phyloP scores from a whole-genome alignment of 2,329 filamentous ascomycete genomes.

The Onygenales sp. region DNA sequence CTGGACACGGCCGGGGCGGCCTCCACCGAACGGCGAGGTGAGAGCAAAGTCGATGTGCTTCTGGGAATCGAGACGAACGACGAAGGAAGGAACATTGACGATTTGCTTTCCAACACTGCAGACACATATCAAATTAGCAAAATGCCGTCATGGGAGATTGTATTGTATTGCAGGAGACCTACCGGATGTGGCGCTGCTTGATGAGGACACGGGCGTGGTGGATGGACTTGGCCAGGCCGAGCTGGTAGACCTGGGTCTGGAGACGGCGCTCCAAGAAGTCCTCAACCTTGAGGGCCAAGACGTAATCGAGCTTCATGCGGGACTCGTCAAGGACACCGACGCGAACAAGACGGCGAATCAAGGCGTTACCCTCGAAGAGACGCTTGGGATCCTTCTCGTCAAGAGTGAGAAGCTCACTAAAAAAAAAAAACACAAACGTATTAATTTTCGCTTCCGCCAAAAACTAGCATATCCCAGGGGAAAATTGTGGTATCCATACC shows the following conservation, averaged over 20 bases:
- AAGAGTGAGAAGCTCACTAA: conserved; percentile 96
- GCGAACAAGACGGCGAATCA: conserved; percentile 99
- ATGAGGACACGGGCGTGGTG: conserved; percentile 99
- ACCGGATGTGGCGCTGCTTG: conserved; percentile 96
- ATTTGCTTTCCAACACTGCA: conserved; percentile 96
- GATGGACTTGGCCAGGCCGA: conserved; percentile 99
- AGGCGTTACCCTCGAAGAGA: conserved; percentile 99
- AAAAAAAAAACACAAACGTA: conserved; percentile 11
- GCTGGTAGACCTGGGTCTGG: conserved; percentile 99
- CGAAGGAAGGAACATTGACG: conserved; percentile 98
- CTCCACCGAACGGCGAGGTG: conserved; percentile 94
- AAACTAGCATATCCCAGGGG: background rate
- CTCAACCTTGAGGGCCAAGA: conserved; percentile 96
- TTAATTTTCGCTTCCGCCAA: background rate
- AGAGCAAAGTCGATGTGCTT: conserved; percentile 99
- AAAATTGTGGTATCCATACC: conserved; percentile 50
- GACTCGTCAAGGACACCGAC: conserved; percentile 99
- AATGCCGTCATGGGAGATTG: background rate
- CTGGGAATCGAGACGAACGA: conserved; percentile 99
- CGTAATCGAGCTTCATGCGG: conserved; percentile 99
- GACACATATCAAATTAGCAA: conserved; percentile 5
- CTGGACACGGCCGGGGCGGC: conserved; percentile 91
- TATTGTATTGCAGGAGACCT: conserved; percentile 15
- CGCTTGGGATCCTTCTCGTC: conserved; percentile 99
- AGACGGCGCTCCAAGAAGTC: conserved; percentile 99